Conservation (phyloP, 495 filamentous ascomycete genomes). For the Talaromyces wortmannii region DNA sequence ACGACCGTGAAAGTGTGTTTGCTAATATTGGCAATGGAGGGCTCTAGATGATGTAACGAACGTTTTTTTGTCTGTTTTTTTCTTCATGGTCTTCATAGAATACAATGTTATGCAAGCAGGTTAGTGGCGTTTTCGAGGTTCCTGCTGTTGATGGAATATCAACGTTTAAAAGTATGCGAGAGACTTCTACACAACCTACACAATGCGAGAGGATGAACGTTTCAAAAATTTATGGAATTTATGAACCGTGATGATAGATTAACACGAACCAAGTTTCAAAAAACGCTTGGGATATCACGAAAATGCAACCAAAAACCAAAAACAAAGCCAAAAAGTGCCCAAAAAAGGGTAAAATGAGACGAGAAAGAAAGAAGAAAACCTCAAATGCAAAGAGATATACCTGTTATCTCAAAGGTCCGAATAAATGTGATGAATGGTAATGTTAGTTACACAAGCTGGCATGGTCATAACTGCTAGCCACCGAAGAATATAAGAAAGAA, state of each 20-base stretch:
- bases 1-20: slow-evolving; percentile 10
- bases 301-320: slow-evolving; percentile 6
- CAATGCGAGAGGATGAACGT: too few species aligned
- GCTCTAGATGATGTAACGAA: not conserved
- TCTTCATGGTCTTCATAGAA: too few species aligned
- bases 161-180: too few species aligned
- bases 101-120: too few species aligned
- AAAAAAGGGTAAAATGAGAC: not conserved
- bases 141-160: too few species aligned
- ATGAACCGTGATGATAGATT: too few species aligned
- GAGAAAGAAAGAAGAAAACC: not conserved
- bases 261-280: slow-evolving; percentile 6
- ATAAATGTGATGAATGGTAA: not conserved
- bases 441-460: not conserved
- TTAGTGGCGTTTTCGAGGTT: too few species aligned
- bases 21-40: not conserved
- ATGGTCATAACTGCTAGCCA: not conserved
- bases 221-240: too few species aligned
- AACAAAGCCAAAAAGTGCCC: not conserved
- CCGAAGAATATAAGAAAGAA: not conserved
- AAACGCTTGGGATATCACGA: slow-evolving; percentile 16
- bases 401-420: not conserved
- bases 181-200: too few species aligned
- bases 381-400: not conserved
- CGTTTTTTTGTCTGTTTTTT: too few species aligned